These are phyloP conservation scores for Xylaria sp. DNA, from an alignment of 2,329 filamentous ascomycete species.

Conservation along the genomic window DNA sequence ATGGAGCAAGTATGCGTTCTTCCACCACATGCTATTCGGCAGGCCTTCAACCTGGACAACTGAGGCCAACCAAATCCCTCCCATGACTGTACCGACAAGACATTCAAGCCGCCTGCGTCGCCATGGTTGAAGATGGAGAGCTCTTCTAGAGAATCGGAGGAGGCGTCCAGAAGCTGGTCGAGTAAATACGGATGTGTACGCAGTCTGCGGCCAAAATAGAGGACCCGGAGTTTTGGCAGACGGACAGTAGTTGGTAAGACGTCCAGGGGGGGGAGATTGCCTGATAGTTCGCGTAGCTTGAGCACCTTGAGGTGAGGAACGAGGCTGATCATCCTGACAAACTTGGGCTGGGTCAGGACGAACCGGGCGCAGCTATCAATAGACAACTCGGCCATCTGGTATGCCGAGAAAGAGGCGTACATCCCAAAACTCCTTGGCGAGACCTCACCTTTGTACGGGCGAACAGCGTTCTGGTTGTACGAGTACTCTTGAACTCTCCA, in stretches of 20 bases:
- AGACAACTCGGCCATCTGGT: slow-evolving; percentile 19
- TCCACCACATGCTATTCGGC: slow-evolving; percentile 14
- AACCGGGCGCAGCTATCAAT: slow-evolving; percentile 20
- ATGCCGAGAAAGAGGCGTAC: slow-evolving; percentile 13
- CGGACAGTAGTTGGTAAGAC: neutral
- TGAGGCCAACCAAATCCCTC: slow-evolving; percentile 12
- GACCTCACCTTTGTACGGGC: neutral
- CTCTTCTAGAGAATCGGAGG: slow-evolving; percentile 26
- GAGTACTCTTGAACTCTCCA: slow-evolving; percentile 30
- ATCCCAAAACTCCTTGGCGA: neutral
- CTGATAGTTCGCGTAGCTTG: slow-evolving; percentile 18
- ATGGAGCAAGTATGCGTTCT: neutral
- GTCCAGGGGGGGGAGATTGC: neutral
- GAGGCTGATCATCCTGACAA: slow-evolving; percentile 9
- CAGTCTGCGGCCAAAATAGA: slow-evolving; percentile 25
- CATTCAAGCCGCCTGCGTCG: no score
- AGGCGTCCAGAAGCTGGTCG: slow-evolving; percentile 17
- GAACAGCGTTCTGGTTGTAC: neutral
- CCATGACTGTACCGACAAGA: neutral
- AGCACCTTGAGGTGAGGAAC: slow-evolving; percentile 23
- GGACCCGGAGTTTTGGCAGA: slow-evolving; percentile 16
- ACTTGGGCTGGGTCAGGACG: slow-evolving; percentile 8
- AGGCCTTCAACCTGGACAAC: slow-evolving; percentile 23
- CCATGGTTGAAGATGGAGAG: slow-evolving; percentile 26
- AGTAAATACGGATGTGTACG: slow-evolving; percentile 8